phyloP scores from a whole-genome alignment of 2,329 filamentous ascomycete genomes.

The Colletotrichum sp. region DNA sequence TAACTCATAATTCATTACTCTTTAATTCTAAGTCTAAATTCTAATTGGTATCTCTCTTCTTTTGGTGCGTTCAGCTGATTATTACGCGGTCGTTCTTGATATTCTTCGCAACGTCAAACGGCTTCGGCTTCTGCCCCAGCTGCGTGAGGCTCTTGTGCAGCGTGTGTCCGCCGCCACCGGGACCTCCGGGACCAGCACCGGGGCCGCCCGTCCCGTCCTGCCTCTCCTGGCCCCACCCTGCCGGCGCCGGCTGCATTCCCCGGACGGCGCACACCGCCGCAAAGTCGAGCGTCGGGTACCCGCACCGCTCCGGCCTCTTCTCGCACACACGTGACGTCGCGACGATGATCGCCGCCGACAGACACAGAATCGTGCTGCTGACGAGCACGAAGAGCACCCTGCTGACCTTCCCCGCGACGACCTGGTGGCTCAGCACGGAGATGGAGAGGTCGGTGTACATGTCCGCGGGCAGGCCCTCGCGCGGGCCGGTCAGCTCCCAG shows the following conservation, averaged over 20 bases:
- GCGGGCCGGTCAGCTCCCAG: conserved; percentile 6
- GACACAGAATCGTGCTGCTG: not conserved
- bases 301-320: conserved; percentile 14
- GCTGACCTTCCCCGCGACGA: conserved; percentile 11
- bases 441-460: conserved; percentile 17
- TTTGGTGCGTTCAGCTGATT: not conserved
- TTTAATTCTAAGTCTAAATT: not conserved
- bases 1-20: not conserved
- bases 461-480: not conserved
- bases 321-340: conserved; percentile 1
- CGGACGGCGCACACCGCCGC: conserved; percentile 13
- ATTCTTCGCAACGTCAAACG: conserved; percentile 7
- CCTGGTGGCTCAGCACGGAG: conserved; percentile 12
- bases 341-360: conserved; percentile 1
- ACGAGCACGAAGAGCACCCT: not conserved
- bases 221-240: not conserved
- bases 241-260: not conserved
- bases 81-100: conserved; percentile 15
- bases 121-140: conserved; percentile 6
- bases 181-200: not conserved
- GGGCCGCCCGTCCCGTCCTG: not conserved
- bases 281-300: conserved; percentile 16
- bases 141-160: conserved; percentile 8
- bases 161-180: not conserved
- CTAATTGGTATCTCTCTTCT: not conserved